A percentile compares a stretch with the other conserved stretches of the same genome.
Evolutionary conservation across 1,284 basidiomycete species (phyloP).

Genomic region (Trametes hirsuta): DNA sequence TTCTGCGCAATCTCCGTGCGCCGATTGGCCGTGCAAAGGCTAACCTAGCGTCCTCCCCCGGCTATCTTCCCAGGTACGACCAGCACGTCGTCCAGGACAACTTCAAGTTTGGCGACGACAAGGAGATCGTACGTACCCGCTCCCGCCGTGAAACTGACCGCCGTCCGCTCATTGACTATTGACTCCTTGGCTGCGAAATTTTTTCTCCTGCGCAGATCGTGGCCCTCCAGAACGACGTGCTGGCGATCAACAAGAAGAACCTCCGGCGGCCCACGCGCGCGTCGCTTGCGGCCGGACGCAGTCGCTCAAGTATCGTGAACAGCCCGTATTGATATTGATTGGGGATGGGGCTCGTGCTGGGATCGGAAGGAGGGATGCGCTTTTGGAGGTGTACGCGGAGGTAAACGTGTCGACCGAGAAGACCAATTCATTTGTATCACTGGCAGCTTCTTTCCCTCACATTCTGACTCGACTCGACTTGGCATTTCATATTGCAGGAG

Average conservation of each 20-base stretch:
- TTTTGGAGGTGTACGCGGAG: not conserved
- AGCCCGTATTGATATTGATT: conserved; percentile 56
- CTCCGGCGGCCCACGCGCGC: conserved; percentile 85
- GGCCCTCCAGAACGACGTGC: conserved; percentile 92
- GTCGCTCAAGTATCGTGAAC: conserved; percentile 70
- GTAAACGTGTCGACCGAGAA: conserved; percentile 8
- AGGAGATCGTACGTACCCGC: conserved; percentile 76
- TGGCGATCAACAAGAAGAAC: conserved; percentile 93
- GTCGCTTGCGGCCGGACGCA: conserved; percentile 62
- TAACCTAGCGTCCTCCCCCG: not conserved
- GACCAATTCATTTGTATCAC: conserved; percentile 12
- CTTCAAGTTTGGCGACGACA: conserved; percentile 95
- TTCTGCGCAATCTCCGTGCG: not conserved
- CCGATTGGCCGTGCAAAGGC: conserved; percentile 10
- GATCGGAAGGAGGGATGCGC: not conserved
- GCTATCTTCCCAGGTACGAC: conserved; percentile 63
- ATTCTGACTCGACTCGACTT: conserved; percentile 4
- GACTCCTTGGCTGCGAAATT: not conserved
- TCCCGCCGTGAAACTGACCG: not conserved
- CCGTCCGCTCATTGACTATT: not conserved
- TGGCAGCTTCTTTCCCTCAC: not conserved
- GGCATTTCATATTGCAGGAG: no score
- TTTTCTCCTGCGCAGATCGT: conserved; percentile 65
- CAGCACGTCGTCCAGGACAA: conserved; percentile 95
- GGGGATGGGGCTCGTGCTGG: not conserved